Evolutionary conservation across 208 protist species (phyloP).

Genomic region (Tritrichomonas foetus): DNA sequence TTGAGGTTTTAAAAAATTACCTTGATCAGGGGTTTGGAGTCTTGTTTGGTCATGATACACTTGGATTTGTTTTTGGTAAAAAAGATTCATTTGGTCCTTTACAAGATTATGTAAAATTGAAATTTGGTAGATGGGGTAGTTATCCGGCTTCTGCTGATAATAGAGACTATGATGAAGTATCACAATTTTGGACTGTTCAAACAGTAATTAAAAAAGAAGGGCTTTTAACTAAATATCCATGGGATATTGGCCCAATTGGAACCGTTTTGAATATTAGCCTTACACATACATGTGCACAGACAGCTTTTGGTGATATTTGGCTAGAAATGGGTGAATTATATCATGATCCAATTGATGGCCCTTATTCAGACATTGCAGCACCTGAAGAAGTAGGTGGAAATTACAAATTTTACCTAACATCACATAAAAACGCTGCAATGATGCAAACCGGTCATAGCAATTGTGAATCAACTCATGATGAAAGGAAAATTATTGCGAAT

Average conservation of each 20-base stretch:
- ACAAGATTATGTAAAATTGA: too few relatives aligned
- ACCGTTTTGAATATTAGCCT: neutral
- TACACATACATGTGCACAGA: neutral
- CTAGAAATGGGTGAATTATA: neutral
- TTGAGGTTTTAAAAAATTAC: neutral
- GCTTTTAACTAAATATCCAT: neutral
- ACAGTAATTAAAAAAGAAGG: neutral
- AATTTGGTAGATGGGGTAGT: too few relatives aligned
- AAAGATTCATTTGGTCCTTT: too few relatives aligned
- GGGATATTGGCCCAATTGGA: neutral
- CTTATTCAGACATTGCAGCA: neutral
- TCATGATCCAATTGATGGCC: neutral
- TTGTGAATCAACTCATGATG: neutral
- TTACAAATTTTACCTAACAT: neutral
- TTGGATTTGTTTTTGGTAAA: neutral
- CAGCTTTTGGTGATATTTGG: neutral
- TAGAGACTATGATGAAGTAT: too few relatives aligned
- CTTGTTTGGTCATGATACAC: neutral
- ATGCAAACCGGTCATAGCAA: too few relatives aligned
- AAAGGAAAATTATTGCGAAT: neutral
- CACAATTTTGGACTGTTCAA: too few relatives aligned
- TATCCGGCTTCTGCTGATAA: too few relatives aligned
- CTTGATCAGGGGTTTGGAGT: neutral
- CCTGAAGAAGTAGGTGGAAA: too few relatives aligned
- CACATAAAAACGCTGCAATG: neutral